Evolutionary conservation across 352 stramenopile genomes (phyloP).

Genomic region (Phytophthora pluvialis): DNA sequence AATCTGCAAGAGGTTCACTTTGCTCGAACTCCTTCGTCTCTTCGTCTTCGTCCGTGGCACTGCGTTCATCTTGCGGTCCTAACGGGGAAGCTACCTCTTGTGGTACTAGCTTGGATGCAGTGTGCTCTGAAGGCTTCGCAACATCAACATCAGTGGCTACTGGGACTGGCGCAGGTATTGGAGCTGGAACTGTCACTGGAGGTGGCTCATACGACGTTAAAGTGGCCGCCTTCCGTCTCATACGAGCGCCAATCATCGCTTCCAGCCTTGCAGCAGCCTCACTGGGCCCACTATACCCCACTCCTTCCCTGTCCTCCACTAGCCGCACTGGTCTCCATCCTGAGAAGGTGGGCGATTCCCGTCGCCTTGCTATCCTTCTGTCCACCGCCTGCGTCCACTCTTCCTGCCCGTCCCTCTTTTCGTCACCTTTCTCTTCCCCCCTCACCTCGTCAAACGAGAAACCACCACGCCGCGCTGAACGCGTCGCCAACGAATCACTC

Average conservation of each 20-base stretch:
- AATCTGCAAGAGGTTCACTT: constrained; percentile 20
- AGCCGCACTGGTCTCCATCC: constrained; percentile 26
- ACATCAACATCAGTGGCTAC: background rate
- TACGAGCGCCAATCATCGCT: constrained; percentile 28
- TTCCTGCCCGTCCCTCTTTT: constrained; percentile 8
- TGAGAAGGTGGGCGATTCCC: constrained; percentile 24
- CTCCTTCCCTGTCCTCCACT: constrained; percentile 15
- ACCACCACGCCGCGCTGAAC: constrained; percentile 8
- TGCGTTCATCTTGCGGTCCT: constrained; percentile 10
- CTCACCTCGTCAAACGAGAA: constrained; percentile 33
- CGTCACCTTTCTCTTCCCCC: constrained; percentile 11
- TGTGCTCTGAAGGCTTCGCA: constrained; percentile 2
- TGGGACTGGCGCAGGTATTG: background rate
- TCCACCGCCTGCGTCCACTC: constrained; percentile 9
- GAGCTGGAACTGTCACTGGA: background rate
- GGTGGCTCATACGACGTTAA: background rate
- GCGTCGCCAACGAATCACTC: constrained; percentile 20
- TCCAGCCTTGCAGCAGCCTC: constrained; percentile 28
- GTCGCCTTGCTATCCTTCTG: constrained; percentile 8
- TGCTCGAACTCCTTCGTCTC: constrained; percentile 21
- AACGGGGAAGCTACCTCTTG: background rate
- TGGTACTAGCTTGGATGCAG: background rate
- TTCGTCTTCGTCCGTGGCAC: constrained; percentile 13
- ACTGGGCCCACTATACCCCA: constrained; percentile 15
- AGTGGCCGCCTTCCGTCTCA: constrained; percentile 16